Percentiles rank a stretch among this genome's conserved stretches.
phyloP scores from a whole-genome alignment of 805 yeast species.

The Saturnispora diversa region DNA sequence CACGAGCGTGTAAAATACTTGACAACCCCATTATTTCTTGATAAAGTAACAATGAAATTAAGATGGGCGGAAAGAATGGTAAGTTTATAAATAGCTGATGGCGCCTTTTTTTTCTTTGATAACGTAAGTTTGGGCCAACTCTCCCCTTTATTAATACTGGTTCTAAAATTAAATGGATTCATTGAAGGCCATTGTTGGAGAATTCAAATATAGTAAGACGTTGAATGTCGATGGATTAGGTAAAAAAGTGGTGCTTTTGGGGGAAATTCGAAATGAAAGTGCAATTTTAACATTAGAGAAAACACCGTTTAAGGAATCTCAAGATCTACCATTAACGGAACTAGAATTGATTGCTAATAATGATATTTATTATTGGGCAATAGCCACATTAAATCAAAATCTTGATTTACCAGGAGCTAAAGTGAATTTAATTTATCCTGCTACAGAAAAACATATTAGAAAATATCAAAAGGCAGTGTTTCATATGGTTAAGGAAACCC shows the following conservation, averaged over 20 bases:
- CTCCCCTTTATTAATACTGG: too few relatives aligned
- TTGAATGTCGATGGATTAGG: slow-evolving; percentile 56
- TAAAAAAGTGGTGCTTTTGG: slow-evolving; percentile 61
- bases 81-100: too few relatives aligned
- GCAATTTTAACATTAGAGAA: slow-evolving; percentile 75
- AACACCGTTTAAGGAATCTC: slow-evolving; percentile 43
- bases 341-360: slow-evolving; percentile 47
- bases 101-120: background rate
- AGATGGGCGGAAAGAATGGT: too few relatives aligned
- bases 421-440: slow-evolving; percentile 77
- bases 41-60: background rate
- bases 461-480: slow-evolving; percentile 59
- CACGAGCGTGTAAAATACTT: background rate
- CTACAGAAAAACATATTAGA: slow-evolving; percentile 73
- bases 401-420: slow-evolving; percentile 55
- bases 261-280: slow-evolving; percentile 47
- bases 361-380: slow-evolving; percentile 83
- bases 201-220: slow-evolving; percentile 39
- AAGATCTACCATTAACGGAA: slow-evolving; percentile 16
- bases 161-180: background rate
- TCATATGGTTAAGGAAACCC: slow-evolving; percentile 71
- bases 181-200: slow-evolving; percentile 18
- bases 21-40: slow-evolving; percentile 4
- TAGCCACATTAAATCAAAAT: slow-evolving; percentile 37
- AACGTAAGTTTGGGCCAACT: too few relatives aligned